These are phyloP conservation scores for Sporisorium iseilematis-ciliati DNA, from an alignment of 1,284 basidiomycete species.

Conservation along the genomic window DNA sequence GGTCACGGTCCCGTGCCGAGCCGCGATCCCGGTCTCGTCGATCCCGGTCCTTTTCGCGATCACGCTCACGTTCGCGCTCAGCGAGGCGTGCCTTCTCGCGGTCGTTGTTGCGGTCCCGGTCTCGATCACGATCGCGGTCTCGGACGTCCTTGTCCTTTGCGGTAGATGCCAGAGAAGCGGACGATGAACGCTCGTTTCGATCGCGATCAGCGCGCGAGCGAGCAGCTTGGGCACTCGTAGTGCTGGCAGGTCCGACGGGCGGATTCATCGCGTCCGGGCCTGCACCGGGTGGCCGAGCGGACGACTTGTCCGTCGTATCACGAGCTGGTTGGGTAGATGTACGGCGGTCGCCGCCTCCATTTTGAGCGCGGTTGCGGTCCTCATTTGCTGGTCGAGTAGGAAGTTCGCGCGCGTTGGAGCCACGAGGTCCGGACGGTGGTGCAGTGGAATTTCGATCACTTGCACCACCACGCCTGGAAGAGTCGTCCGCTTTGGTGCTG, in stretches of 20 bases:
- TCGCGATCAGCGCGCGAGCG: slow-evolving; percentile 34
- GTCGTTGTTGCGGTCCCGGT: slow-evolving; percentile 26
- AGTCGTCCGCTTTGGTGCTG: slow-evolving; percentile 13
- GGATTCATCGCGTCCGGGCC: slow-evolving; percentile 31
- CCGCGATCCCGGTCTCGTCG: slow-evolving; percentile 24
- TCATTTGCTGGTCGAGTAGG: slow-evolving; percentile 20
- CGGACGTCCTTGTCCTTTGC: slow-evolving; percentile 32
- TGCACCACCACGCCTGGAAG: slow-evolving; percentile 7
- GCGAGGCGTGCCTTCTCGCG: slow-evolving; percentile 28
- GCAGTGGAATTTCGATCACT: slow-evolving; percentile 8
- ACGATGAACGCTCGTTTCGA: slow-evolving; percentile 17
- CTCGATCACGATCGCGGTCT: slow-evolving; percentile 20
- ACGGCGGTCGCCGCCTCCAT: slow-evolving; percentile 17
- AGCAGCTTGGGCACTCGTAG: slow-evolving; percentile 21
- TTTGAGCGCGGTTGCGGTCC: slow-evolving; percentile 16
- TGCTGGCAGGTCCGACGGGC: slow-evolving; percentile 30
- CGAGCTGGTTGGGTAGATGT: slow-evolving; percentile 12
- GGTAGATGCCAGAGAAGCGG: slow-evolving; percentile 10
- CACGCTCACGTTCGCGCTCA: slow-evolving; percentile 32
- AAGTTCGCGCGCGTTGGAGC: slow-evolving; percentile 14
- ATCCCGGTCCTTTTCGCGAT: slow-evolving; percentile 22
- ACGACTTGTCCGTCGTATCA: slow-evolving; percentile 6
- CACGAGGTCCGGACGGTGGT: slow-evolving; percentile 25
- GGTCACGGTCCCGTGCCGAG: slow-evolving; percentile 25
- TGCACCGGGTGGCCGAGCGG: neutral